phyloP scores from a whole-genome alignment of 495 filamentous ascomycete species.

The Clavariopsis aquatica region DNA sequence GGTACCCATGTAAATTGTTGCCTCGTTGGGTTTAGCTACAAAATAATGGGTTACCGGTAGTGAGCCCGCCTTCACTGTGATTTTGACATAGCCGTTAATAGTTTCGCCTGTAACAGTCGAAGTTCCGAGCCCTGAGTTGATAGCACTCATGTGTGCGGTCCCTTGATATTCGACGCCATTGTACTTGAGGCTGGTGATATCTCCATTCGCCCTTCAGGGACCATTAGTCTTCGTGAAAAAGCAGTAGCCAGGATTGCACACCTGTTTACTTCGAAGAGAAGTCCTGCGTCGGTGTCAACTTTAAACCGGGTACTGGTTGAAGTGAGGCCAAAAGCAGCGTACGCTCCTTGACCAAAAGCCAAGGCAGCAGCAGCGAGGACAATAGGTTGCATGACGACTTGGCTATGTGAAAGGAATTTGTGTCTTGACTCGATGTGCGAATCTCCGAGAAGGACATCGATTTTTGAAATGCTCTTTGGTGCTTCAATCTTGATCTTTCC shows the following conservation, averaged over 20 bases:
- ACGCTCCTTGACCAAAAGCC: neutral
- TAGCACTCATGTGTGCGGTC: constrained; percentile 18
- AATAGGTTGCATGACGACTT: neutral
- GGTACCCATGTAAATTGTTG: constrained; percentile 30
- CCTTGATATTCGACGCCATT: constrained; percentile 32
- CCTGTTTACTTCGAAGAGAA: constrained; percentile 29
- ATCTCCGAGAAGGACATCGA: neutral
- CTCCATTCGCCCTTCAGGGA: constrained; percentile 21
- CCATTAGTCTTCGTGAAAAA: neutral
- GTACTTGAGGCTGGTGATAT: constrained; percentile 28
- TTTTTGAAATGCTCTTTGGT: neutral
- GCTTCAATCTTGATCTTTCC: neutral
- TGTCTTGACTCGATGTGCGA: neutral
- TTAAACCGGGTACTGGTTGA: constrained; percentile 23
- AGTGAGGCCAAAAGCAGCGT: constrained; percentile 24
- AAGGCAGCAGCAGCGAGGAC: neutral
- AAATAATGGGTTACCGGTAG: constrained; percentile 30
- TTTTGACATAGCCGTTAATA: constrained; percentile 29
- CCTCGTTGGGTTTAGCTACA: constrained; percentile 25
- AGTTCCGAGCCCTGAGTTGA: constrained; percentile 32
- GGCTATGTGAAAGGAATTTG: neutral
- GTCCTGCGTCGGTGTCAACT: constrained; percentile 27
- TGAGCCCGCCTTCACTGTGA: constrained; percentile 22
- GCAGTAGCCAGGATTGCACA: too few relatives aligned
- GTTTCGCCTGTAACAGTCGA: constrained; percentile 29